Evolutionary conservation across 192 early-diverging fungal species (phyloP), one percentile per base, ranked within the genome.

Genomic region (Mortierella antarctica): DNA sequence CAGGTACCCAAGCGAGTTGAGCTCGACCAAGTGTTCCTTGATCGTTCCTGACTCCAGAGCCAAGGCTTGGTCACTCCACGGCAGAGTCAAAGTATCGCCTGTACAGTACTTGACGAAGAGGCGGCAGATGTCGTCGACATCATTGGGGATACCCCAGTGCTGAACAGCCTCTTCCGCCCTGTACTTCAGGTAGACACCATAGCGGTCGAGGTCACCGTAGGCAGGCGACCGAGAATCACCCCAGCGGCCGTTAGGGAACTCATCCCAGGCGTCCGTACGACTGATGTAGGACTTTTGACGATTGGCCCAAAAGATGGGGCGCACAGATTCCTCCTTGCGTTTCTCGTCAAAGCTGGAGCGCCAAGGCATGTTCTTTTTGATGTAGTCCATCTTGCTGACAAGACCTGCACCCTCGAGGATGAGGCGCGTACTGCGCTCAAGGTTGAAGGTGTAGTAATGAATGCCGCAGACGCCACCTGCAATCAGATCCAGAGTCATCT

Each of bases 221-320:
- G 93, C 93, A 17, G 96, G 96, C 15, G 97, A 99, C 53, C 96
- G 89, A 44, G 97, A 92, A 63, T 99, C 96, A 44, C 97, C 97
- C 97, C 96, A 99, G 65, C 97, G 92, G 17, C 97, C 97, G 83
- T 99, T 99, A 54, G 96, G 97, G 76, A 96, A 99, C 75, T 98
- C 96, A 79, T 99, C 96, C 97, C 97, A 99, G 56, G 89, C 82
- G 80, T 95, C 95, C 5, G 97, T 99, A 70, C 93, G 89, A 78
- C 86, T 82, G 81, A 98, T 94, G 85, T 99, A 98, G 78, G 91
- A 93, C 68, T 93, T 91, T 15, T 94, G 89, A 57, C 96, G 93
- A 89, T 99, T 98, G 83, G 93, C 90, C 97, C 97, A 99, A 76
- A 98, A 98, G 78, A 99, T 99, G 55, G 97, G 97, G 18, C 97